These are phyloP conservation scores for Mucor velutinosus DNA, from an alignment of 371 early-diverging fungal species.

Conservation along the genomic window DNA sequence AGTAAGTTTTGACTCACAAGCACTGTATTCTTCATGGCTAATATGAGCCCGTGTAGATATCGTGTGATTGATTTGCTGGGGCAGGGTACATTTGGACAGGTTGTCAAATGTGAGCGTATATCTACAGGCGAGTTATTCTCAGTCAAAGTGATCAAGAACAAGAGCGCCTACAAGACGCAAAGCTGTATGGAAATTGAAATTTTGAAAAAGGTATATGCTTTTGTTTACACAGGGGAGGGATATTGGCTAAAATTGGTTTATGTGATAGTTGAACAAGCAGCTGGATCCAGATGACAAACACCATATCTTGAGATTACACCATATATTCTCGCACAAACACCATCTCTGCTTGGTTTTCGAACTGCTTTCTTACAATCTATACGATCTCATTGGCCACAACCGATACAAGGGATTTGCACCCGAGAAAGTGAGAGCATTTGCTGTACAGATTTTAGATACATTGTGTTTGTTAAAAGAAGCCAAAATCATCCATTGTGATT, in stretches of 20 bases:
- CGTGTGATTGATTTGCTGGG: conserved; percentile 91
- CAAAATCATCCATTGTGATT: conserved; percentile 96
- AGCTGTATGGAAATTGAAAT: conserved; percentile 94
- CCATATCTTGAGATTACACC: conserved; percentile 83
- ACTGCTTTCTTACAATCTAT: conserved; percentile 91
- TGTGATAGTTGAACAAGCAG: conserved; percentile 69
- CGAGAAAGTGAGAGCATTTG: conserved; percentile 81
- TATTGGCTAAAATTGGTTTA: neutral
- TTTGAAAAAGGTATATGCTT: conserved; percentile 69
- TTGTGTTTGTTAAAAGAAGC: conserved; percentile 82
- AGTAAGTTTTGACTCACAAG: no score
- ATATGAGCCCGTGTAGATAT: conserved; percentile 53
- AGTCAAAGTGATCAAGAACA: conserved; percentile 97
- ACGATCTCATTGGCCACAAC: conserved; percentile 94
- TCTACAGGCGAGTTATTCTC: conserved; percentile 88
- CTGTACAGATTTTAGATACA: conserved; percentile 88
- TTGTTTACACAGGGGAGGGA: neutral
- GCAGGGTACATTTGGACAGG: conserved; percentile 98
- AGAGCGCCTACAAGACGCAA: conserved; percentile 91
- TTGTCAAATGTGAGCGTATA: conserved; percentile 90
- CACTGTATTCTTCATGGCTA: neutral
- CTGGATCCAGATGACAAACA: conserved; percentile 80
- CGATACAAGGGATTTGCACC: conserved; percentile 88
- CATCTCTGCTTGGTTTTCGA: conserved; percentile 97
- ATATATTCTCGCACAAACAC: conserved; percentile 90